Conservation (phyloP, 129 eudicot species). For the Dittrichia graveolens region DNA sequence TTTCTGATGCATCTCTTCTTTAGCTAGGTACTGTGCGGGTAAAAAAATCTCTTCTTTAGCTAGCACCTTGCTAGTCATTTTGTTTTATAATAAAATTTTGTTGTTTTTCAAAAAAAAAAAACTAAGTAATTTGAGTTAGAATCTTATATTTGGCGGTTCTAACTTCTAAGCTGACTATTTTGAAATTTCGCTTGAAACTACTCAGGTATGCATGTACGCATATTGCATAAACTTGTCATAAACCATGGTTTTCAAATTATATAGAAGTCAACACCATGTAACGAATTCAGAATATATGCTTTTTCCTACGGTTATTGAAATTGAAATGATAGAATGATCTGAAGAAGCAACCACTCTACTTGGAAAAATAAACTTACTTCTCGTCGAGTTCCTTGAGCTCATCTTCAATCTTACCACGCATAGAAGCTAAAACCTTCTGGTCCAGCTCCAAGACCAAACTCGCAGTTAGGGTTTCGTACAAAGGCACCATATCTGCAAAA, state of each 20-base stretch:
- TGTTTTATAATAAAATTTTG: too few species aligned
- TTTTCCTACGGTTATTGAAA: background rate
- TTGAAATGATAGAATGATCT: background rate
- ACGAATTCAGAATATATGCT: background rate
- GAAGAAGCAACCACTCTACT: conserved; percentile 48
- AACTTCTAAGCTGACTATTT: too few species aligned
- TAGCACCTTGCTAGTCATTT: too few species aligned
- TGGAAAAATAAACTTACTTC: conserved; percentile 56
- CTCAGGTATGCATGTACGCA: background rate
- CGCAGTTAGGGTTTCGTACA: conserved; percentile 70
- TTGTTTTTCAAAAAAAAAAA: too few species aligned
- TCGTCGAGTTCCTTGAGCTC: conserved; percentile 78
- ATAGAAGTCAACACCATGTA: background rate
- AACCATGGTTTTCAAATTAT: background rate
- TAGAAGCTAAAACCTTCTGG: conserved; percentile 69
- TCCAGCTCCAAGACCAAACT: conserved; percentile 59
- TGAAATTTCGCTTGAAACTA: background rate
- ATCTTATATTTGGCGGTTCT: too few species aligned
- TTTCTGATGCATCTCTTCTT: too few species aligned
- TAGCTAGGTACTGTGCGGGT: too few species aligned
- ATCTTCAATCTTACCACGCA: conserved; percentile 64
- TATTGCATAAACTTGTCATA: background rate
- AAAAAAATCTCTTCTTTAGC: too few species aligned
- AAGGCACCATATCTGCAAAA: conserved; percentile 73
- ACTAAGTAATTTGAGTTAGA: too few species aligned